Evolutionary conservation across 306 rosid species (phyloP).

Genomic region (Fragaria iinumae): DNA sequence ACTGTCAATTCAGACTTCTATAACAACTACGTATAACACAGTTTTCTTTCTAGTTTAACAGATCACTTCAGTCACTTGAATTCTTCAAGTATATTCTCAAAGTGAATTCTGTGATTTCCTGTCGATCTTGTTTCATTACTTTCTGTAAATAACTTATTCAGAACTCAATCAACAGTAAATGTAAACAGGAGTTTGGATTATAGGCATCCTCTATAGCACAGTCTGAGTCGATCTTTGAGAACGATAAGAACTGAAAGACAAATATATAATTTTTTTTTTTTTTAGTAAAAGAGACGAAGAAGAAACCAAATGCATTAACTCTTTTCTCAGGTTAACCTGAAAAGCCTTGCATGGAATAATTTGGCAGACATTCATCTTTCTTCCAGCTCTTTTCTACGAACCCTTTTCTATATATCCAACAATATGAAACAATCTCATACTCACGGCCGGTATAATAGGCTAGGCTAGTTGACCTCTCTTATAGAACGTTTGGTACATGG

Average conservation of each 20-base stretch:
- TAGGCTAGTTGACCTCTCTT: slow-evolving; percentile 6
- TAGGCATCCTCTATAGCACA: background rate
- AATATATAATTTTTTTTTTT: too few species aligned
- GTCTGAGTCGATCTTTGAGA: background rate
- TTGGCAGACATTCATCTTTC: too few species aligned
- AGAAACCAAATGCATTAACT: too few species aligned
- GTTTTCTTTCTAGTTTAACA: background rate
- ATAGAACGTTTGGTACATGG: too few species aligned
- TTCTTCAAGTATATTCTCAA: background rate
- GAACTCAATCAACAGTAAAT: background rate
- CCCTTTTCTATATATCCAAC: background rate
- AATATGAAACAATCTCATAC: background rate
- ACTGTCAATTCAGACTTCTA: background rate
- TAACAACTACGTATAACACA: background rate
- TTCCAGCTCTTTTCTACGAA: too few species aligned
- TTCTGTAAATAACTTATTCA: background rate
- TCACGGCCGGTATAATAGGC: background rate
- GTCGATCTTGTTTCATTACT: background rate
- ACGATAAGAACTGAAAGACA: background rate
- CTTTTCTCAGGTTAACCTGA: too few species aligned
- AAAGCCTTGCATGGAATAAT: too few species aligned
- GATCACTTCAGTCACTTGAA: background rate
- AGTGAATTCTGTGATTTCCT: background rate
- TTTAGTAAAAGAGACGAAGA: too few species aligned
- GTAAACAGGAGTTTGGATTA: background rate